These are phyloP conservation scores for Leishmania turanica DNA, from an alignment of 208 protist species.

Conservation along the genomic window DNA sequence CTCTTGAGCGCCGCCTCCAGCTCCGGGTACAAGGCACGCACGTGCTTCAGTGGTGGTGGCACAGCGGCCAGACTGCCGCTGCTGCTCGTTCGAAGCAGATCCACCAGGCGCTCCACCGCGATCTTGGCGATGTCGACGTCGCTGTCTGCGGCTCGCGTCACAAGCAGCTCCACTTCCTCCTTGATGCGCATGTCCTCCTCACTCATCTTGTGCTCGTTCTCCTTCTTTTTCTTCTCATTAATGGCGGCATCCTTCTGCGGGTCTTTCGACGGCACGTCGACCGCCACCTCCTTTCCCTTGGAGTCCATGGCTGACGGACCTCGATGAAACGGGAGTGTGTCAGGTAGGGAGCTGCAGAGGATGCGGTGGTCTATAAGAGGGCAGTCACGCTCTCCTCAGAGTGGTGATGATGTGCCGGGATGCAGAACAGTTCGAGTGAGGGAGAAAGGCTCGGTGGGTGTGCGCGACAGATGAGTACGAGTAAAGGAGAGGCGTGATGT, in stretches of 20 bases:
- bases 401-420: background rate
- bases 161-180: constrained; percentile 94
- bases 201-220: constrained; percentile 69
- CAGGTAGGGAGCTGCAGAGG: background rate
- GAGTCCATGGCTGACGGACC: constrained; percentile 11
- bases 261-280: constrained; percentile 65
- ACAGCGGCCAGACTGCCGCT: constrained; percentile 98
- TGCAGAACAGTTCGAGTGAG: background rate
- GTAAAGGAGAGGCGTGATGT: background rate
- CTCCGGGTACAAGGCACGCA: constrained; percentile 94
- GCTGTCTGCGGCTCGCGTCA: constrained; percentile 78
- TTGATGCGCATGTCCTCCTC: constrained; percentile 96
- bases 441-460: background rate
- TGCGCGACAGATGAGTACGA: background rate
- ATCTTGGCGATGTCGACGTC: constrained; percentile 76
- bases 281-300: constrained; percentile 48
- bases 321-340: background rate
- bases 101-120: constrained; percentile 93
- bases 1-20: constrained; percentile 91
- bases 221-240: constrained; percentile 52
- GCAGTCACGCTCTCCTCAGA: background rate
- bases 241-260: constrained; percentile 45
- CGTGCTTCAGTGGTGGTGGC: constrained; percentile 99
- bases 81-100: constrained; percentile 95
- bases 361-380: background rate